phyloP scores from a whole-genome alignment of 768 basidiomycete species.

The Calvatia gigantea region DNA sequence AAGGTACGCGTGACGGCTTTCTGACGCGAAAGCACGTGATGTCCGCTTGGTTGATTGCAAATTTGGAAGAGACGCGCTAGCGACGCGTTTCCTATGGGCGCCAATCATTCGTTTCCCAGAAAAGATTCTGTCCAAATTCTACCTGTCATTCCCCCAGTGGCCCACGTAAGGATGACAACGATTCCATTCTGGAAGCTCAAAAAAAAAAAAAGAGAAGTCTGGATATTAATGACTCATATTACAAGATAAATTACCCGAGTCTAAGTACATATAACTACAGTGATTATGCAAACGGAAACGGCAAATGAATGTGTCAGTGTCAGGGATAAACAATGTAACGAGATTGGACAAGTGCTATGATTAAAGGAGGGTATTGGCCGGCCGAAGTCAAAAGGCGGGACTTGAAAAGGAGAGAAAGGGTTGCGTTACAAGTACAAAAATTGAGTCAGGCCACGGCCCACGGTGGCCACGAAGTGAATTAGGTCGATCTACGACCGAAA shows the following conservation, averaged over 20 bases:
- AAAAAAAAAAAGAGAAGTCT: not conserved
- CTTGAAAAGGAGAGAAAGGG: no score
- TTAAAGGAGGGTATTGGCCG: no score
- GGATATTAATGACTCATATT: not conserved
- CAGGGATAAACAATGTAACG: not conserved
- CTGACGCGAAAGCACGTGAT: constrained; percentile 8
- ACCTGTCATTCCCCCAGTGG: no score
- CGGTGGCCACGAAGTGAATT: no score
- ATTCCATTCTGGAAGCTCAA: not conserved
- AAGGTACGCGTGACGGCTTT: not conserved
- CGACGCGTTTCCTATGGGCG: no score
- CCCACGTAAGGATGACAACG: no score
- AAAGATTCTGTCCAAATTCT: no score
- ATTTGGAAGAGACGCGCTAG: not conserved
- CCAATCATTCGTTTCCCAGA: no score
- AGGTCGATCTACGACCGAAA: not conserved
- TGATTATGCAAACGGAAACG: not conserved
- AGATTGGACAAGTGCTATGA: not conserved
- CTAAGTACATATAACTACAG: not conserved
- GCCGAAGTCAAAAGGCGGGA: no score
- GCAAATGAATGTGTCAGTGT: not conserved
- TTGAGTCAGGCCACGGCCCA: not conserved
- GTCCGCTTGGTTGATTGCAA: not conserved
- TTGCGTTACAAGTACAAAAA: not conserved
- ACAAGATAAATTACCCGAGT: not conserved